phyloP scores from a whole-genome alignment of 495 filamentous ascomycete species.

The Mytilinidion resinicola region DNA sequence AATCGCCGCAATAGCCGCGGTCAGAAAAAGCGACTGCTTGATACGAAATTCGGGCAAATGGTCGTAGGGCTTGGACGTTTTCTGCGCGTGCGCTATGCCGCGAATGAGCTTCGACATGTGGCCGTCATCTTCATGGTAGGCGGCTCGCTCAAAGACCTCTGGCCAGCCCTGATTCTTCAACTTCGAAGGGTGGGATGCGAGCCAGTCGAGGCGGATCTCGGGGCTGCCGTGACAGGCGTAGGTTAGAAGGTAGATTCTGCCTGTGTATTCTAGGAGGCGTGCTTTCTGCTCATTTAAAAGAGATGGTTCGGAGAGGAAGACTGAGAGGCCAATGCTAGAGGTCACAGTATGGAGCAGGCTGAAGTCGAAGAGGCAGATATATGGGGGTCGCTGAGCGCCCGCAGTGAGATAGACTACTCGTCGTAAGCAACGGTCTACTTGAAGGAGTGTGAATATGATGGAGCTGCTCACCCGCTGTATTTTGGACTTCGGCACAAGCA shows the following conservation, averaged over 20 bases:
- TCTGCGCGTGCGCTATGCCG: background rate
- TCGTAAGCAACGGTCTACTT: too few relatives aligned
- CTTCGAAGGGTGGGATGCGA: background rate
- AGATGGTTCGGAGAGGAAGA: too few relatives aligned
- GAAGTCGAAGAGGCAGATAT: too few relatives aligned
- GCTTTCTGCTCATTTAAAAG: too few relatives aligned
- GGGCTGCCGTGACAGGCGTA: background rate
- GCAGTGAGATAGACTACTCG: too few relatives aligned
- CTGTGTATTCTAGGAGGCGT: too few relatives aligned
- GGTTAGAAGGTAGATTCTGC: background rate
- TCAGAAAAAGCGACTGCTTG: background rate
- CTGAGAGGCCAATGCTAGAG: too few relatives aligned
- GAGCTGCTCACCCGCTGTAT: too few relatives aligned
- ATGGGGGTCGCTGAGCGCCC: too few relatives aligned
- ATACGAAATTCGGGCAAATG: background rate
- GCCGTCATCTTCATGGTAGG: background rate
- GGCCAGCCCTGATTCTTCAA: background rate
- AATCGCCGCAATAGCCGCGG: background rate
- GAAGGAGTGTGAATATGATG: too few relatives aligned
- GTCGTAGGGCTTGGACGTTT: background rate
- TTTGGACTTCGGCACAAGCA: too few relatives aligned
- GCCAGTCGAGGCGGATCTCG: background rate
- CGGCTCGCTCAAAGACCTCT: background rate
- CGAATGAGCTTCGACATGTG: background rate
- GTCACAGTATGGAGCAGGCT: too few relatives aligned